Evolutionary conservation across 2,329 filamentous ascomycete genomes (phyloP).

Genomic region (Teratosphaeria nubilosa): DNA sequence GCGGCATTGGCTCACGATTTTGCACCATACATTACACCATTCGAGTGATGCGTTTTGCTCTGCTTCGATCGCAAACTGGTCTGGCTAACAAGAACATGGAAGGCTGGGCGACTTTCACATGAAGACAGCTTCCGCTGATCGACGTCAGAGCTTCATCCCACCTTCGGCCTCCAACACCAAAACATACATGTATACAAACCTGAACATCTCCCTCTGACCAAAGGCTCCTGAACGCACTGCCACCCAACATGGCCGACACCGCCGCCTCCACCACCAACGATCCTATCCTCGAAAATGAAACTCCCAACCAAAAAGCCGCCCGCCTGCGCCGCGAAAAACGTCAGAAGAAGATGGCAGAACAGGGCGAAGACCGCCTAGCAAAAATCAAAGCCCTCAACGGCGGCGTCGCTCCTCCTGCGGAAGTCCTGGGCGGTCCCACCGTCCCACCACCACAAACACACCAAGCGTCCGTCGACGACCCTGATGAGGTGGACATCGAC

Average conservation of each 20-base stretch:
- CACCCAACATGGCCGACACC: slow-evolving; percentile 20
- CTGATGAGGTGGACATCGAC: slow-evolving; percentile 72
- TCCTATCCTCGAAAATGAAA: slow-evolving; percentile 20
- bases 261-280: slow-evolving; percentile 6
- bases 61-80: too few relatives aligned
- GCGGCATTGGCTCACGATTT: too few relatives aligned
- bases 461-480: slow-evolving; percentile 44
- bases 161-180: neutral
- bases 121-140: neutral
- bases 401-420: slow-evolving; percentile 23
- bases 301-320: slow-evolving; percentile 47
- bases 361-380: slow-evolving; percentile 59
- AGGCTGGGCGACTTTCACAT: neutral
- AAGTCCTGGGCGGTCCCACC: slow-evolving; percentile 23
- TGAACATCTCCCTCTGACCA: neutral
- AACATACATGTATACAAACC: neutral
- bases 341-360: slow-evolving; percentile 66
- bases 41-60: too few relatives aligned
- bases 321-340: slow-evolving; percentile 68
- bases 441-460: slow-evolving; percentile 12
- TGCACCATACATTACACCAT: too few relatives aligned
- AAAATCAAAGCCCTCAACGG: slow-evolving; percentile 63
- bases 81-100: neutral
- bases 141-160: neutral
- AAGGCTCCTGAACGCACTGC: neutral